Percentiles rank a stretch among this genome's conserved stretches.
These are phyloP conservation scores for Aureobasidium sp. DNA, from an alignment of 2,329 filamentous ascomycete species.

Conservation along the genomic window DNA sequence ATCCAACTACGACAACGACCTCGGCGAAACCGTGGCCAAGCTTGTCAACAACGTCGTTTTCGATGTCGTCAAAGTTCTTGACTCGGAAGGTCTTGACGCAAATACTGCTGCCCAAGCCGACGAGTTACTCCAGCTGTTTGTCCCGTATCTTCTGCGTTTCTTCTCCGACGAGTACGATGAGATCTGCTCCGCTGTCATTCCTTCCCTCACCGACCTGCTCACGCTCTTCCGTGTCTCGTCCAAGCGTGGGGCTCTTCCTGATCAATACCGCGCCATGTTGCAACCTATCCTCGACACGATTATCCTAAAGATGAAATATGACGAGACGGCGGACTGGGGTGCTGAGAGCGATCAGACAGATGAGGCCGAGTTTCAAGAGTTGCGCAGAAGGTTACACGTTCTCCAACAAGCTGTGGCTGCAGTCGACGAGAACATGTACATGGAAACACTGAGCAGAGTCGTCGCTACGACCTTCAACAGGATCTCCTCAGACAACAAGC, in stretches of 20 bases:
- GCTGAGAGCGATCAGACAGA: conserved; percentile 92
- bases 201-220: conserved; percentile 83
- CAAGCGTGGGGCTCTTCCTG: conserved; percentile 56
- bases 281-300: conserved; percentile 85
- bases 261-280: conserved; percentile 72
- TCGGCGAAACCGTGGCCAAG: conserved; percentile 91
- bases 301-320: conserved; percentile 93
- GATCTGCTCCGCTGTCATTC: conserved; percentile 91
- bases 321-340: conserved; percentile 89
- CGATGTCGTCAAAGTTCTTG: conserved; percentile 80
- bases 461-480: conserved; percentile 81
- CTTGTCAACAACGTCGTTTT: conserved; percentile 83
- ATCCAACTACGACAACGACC: conserved; percentile 84
- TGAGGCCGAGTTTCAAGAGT: conserved; percentile 93
- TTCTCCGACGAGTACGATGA: conserved; percentile 98
- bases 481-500: conserved; percentile 62
- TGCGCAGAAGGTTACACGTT: conserved; percentile 80
- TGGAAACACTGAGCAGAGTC: conserved; percentile 77
- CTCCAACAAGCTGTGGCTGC: conserved; percentile 88
- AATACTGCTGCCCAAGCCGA: conserved; percentile 67
- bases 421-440: conserved; percentile 80
- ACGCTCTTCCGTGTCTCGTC: conserved; percentile 80
- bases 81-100: conserved; percentile 55
- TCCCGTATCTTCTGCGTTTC: conserved; percentile 82
- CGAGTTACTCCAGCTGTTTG: conserved; percentile 70